Base-by-base conservation (phyloP, 805 yeast genomes). In the Myxozyma neotropica region DNA sequence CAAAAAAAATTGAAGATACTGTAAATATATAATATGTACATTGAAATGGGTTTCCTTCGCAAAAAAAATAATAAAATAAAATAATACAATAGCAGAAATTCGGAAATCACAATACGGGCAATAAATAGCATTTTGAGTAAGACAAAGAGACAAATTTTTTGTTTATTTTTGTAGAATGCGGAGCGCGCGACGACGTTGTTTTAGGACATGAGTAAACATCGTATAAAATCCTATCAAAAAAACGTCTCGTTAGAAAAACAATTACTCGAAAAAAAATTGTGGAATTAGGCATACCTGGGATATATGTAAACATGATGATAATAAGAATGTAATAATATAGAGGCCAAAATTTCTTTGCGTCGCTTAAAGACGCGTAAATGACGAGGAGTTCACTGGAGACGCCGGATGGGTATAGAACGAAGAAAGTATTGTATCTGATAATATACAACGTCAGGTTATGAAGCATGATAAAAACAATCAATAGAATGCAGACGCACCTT, bases 321-420 rank as follows among this genome's bases (percentile, higher is more conserved):
- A 83, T 77, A 65, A 91, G 77, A 56, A 82, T 73, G 70, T 80
- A 78, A 43, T 84, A 81, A 74, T 82, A 84, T 74, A 78, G 33
- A 69, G 80, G 48, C 66, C 64, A 70, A 53, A 76, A 80, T 50
- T 55, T 61, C 51, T 67, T 59, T n/a, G 96, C 96, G 49, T 81
- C 83, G n/a, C 79, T 81, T 53, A 93, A 77, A 0, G 96, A 85
- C 57, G 83, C 74, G 74, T 83, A 86, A 59, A 89, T 80, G 75
- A 90, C 82, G 36, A 78, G 69, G 60, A 88, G 78, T 73, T 94
- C 99, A 62, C 93, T 84, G 1, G 88, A 82, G n/a, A 92, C 97
- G 2, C 99, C 99, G 21, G 87, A 73, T 19, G 99, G 99, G 70
- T 94, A 94, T 65, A 94, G 77, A 1, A 89, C 82, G 66, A 82